Percentiles rank a stretch among this genome's conserved stretches.
Evolutionary conservation across 2,329 filamentous ascomycete species (phyloP).

Genomic region (Paradendryphiella salina): DNA sequence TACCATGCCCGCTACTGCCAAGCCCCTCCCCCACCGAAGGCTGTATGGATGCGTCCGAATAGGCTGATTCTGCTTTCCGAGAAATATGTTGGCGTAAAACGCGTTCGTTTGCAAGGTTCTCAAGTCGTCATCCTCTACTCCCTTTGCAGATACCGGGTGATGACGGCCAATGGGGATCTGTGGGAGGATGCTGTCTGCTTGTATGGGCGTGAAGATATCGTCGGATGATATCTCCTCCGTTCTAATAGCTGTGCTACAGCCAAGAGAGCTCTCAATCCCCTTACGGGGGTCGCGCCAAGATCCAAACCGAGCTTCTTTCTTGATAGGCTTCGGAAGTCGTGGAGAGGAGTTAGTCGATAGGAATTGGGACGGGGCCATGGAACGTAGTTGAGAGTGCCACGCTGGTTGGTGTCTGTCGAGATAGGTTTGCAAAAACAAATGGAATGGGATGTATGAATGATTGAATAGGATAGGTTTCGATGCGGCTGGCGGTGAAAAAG

Average conservation of each 20-base stretch:
- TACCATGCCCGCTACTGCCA: constrained; percentile 65
- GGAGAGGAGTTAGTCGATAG: not conserved
- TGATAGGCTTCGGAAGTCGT: not conserved
- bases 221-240: constrained; percentile 22
- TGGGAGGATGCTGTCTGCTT: constrained; percentile 46
- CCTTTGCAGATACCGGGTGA: constrained; percentile 48
- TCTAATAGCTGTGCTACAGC: not conserved
- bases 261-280: constrained; percentile 16
- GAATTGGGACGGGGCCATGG: constrained; percentile 17
- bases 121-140: constrained; percentile 46
- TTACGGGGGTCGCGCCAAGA: constrained; percentile 17
- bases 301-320: constrained; percentile 8
- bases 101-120: constrained; percentile 72
- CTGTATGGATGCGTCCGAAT: constrained; percentile 70
- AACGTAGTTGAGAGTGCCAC: not conserved
- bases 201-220: constrained; percentile 50
- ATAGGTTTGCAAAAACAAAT: not conserved
- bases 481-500: not conserved
- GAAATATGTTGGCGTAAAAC: constrained; percentile 71
- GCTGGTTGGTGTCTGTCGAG: not conserved
- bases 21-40: constrained; percentile 49
- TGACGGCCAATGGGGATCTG: constrained; percentile 46
- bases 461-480: not conserved
- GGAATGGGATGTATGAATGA: not conserved
- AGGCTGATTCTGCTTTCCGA: constrained; percentile 69